phyloP scores from a whole-genome alignment of 2,329 filamentous ascomycete genomes.

The Laburnicola sp. region DNA sequence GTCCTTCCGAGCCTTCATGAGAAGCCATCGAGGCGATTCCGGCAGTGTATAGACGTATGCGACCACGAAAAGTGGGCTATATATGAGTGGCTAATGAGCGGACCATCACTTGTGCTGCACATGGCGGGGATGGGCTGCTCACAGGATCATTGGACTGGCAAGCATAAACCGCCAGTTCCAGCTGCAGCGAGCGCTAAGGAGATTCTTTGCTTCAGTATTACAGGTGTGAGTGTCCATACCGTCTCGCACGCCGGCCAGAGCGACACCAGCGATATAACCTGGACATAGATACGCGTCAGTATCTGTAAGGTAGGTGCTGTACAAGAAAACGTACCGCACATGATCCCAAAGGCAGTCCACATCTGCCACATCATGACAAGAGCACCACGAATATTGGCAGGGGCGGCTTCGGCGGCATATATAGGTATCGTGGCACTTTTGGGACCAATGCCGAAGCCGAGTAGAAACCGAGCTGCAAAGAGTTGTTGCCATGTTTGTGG shows the following conservation, averaged over 20 bases:
- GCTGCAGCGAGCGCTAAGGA: too few relatives aligned
- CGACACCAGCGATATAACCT: slow-evolving; percentile 23
- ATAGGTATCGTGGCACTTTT: slow-evolving; percentile 47
- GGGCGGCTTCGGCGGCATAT: slow-evolving; percentile 50
- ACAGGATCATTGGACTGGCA: slow-evolving; percentile 27
- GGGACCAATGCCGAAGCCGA: slow-evolving; percentile 24
- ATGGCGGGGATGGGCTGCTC: neutral
- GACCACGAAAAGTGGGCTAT: slow-evolving; percentile 20
- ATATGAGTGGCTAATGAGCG: neutral
- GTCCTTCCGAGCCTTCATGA: slow-evolving; percentile 22
- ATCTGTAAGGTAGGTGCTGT: too few relatives aligned
- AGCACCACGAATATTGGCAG: slow-evolving; percentile 51
- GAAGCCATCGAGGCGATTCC: slow-evolving; percentile 24
- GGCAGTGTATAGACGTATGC: slow-evolving; percentile 22
- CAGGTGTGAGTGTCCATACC: too few relatives aligned
- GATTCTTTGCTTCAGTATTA: too few relatives aligned
- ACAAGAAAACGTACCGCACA: slow-evolving; percentile 11
- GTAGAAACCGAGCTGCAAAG: slow-evolving; percentile 20
- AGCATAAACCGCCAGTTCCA: slow-evolving; percentile 29
- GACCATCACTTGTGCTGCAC: too few relatives aligned
- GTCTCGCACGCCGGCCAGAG: slow-evolving; percentile 17
- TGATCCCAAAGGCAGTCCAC: slow-evolving; percentile 17
- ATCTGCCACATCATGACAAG: slow-evolving; percentile 55
- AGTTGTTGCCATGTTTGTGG: slow-evolving; percentile 43
- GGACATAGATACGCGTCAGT: neutral